phyloP scores from a whole-genome alignment of 345 rosid species.

The Carallia pectinifolia region DNA sequence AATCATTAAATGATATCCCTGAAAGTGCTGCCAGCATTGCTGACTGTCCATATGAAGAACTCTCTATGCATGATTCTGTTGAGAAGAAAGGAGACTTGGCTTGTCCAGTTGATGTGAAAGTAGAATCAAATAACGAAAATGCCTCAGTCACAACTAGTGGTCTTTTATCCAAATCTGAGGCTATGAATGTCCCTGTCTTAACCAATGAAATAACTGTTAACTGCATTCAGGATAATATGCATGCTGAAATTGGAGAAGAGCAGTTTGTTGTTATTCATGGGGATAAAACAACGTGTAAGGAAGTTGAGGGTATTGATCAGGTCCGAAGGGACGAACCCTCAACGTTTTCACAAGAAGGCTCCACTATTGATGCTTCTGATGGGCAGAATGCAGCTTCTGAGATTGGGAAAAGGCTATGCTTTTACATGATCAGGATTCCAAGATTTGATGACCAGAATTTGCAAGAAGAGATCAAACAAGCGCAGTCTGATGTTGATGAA shows the following conservation, averaged over 20 bases:
- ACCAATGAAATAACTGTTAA: background rate
- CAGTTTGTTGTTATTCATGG: conserved; percentile 9
- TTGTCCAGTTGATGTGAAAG: conserved; percentile 14
- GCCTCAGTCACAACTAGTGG: background rate
- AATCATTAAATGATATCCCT: conserved; percentile 5
- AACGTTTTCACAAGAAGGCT: conserved; percentile 29
- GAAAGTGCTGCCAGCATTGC: conserved; percentile 4
- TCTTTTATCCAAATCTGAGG: conserved; percentile 13
- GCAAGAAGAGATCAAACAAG: conserved; percentile 50
- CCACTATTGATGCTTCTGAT: conserved; percentile 36
- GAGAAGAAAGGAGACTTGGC: conserved; percentile 17
- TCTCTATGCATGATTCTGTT: conserved; percentile 13
- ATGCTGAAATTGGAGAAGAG: conserved; percentile 14
- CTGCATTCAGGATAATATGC: background rate
- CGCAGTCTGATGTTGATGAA: conserved; percentile 54
- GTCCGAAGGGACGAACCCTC: conserved; percentile 19
- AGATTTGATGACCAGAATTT: conserved; percentile 53
- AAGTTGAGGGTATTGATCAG: conserved; percentile 24
- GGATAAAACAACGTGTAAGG: conserved; percentile 16
- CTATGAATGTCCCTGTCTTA: background rate
- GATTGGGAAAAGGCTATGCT: conserved; percentile 48
- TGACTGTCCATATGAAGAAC: conserved; percentile 8
- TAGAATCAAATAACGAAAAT: conserved; percentile 15
- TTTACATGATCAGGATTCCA: conserved; percentile 61
- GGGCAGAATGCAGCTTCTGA: conserved; percentile 32